These are phyloP conservation scores for Hymenoscyphus fraxineus DNA, from an alignment of 2,329 filamentous ascomycete genomes.

Conservation along the genomic window DNA sequence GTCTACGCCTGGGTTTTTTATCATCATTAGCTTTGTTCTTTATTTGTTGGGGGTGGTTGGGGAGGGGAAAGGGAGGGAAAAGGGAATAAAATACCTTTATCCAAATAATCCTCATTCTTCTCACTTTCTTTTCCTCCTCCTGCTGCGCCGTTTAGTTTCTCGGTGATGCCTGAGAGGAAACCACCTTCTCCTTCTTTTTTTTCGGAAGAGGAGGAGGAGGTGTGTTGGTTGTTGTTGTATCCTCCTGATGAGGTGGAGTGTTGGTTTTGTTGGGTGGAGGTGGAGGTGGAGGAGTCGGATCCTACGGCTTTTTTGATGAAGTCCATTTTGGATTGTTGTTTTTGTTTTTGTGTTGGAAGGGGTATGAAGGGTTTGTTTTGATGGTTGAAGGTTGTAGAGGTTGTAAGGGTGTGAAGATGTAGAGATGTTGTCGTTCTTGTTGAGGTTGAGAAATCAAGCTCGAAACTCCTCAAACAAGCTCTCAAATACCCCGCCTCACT, in stretches of 20 bases:
- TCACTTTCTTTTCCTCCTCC: conserved; percentile 72
- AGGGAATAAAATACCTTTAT: conserved; percentile 60
- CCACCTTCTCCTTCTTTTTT: conserved; percentile 35
- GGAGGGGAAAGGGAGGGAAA: background rate
- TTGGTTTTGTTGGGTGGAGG: conserved; percentile 22
- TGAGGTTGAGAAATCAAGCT: conserved; percentile 7
- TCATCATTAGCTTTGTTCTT: conserved; percentile 14
- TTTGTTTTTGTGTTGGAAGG: background rate
- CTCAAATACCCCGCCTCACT: too few relatives aligned
- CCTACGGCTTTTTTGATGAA: conserved; percentile 51
- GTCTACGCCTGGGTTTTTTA: conserved; percentile 63
- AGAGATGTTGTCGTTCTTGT: background rate
- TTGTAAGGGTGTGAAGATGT: too few relatives aligned
- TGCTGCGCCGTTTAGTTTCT: conserved; percentile 67
- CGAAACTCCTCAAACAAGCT: background rate
- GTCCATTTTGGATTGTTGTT: conserved; percentile 47
- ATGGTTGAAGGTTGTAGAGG: background rate
- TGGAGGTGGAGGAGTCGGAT: conserved; percentile 32
- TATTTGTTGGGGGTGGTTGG: background rate
- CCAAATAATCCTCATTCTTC: conserved; percentile 78
- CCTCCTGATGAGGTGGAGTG: background rate
- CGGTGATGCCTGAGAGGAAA: conserved; percentile 57
- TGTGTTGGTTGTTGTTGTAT: background rate
- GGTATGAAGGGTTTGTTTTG: background rate
- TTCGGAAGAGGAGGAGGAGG: conserved; percentile 8